Evolutionary conservation across 352 stramenopile genomes (phyloP), one percentile per base, ranked within the genome.

Genomic region (Lagenidium giganteum): DNA sequence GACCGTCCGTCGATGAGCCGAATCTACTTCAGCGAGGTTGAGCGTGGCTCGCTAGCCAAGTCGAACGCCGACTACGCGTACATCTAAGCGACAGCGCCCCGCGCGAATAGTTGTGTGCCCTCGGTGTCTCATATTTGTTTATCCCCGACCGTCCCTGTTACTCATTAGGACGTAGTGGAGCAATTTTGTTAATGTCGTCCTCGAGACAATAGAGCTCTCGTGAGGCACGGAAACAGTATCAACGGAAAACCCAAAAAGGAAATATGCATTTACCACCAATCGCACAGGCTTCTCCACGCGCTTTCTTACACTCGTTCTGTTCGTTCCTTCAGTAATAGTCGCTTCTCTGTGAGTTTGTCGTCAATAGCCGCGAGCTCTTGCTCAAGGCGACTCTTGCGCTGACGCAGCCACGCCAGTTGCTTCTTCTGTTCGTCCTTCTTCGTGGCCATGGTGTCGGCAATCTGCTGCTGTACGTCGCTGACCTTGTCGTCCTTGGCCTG

Each of bases 21-120:
- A n/a, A 65, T 83, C 45, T 70, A 83, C 54, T 85, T 85, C 48
- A 87, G 75, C 40, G 71, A 85, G 51, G 51, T 80, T 69, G 43
- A 30, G 48, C 61, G 58, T 42, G 62, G 51, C 17, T 44, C 53
- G 28, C 44, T 82, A n/a, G 47, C 53, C 30, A 73, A 70, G 31
- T 58, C 49, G 31, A 47, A 64, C 32, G 52, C 59, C 34, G 68
- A 79, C 51, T 82, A 77, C 41, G 70, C 70, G 38, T 65, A 76
- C 53, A 40, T 83, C 34, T 87, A 79, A 67, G 17, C 37, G 25
- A 42, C 18, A 28, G 14, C 22, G 18, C 11, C 35, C 9, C 18
- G 7, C 8, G 14, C 28, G 14, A 32, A 14, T 32, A 32, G 28
- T 14, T 14, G 14, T n/a, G n/a, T n/a, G n/a, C n/a, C n/a, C n/a